Evolutionary conservation across 1,284 basidiomycete species (phyloP).

Genomic region (Cerrena zonata): DNA sequence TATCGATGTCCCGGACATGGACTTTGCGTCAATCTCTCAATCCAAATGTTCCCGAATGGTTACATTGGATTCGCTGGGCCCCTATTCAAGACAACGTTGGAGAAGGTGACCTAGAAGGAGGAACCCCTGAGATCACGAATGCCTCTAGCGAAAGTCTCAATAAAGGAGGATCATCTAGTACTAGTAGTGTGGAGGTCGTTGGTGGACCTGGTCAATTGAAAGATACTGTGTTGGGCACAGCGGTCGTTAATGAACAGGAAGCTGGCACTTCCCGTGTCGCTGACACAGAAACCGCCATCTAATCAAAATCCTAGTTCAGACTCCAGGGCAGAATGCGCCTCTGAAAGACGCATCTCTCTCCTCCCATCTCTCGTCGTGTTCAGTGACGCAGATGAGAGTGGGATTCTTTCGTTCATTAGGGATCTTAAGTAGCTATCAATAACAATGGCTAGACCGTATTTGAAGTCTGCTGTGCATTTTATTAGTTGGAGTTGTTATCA

Average conservation of each 20-base stretch:
- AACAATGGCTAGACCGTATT: constrained; percentile 1
- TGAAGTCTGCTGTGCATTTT: no score
- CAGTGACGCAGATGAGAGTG: neutral
- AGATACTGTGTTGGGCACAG: no score
- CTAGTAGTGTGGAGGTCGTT: neutral
- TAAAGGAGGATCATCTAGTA: neutral
- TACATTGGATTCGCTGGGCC: constrained; percentile 33
- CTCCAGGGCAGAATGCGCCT: neutral
- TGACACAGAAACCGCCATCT: neutral
- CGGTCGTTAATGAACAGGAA: no score
- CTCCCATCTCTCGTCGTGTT: neutral
- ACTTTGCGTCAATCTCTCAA: constrained; percentile 18
- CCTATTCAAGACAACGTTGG: constrained; percentile 7
- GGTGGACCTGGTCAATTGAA: no score
- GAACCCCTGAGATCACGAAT: neutral
- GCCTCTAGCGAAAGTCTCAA: neutral
- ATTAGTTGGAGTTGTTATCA: no score
- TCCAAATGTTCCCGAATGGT: constrained; percentile 62
- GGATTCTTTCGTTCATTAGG: neutral
- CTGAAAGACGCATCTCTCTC: no score
- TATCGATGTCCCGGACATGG: constrained; percentile 29
- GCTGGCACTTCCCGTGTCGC: neutral
- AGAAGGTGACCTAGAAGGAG: neutral
- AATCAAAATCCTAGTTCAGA: neutral
- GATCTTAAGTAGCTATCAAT: neutral